Evolutionary conservation across 768 basidiomycete genomes (phyloP).

Genomic region (Amanita exitialis): DNA sequence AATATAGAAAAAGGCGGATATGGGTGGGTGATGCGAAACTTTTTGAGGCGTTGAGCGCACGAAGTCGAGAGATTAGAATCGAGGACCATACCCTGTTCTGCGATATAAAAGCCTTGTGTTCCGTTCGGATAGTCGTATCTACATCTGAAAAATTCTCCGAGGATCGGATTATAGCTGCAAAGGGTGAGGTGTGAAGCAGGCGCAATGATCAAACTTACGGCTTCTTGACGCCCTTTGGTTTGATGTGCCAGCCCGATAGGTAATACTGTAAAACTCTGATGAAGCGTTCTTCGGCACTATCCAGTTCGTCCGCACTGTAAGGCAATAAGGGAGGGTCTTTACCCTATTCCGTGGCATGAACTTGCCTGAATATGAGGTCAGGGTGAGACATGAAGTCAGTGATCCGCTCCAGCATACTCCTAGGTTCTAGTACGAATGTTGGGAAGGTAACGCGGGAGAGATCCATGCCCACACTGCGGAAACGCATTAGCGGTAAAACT

Average conservation of each 20-base stretch:
- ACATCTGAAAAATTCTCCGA: constrained; percentile 98
- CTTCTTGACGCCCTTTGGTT: constrained; percentile 99
- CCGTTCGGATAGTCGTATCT: constrained; percentile 88
- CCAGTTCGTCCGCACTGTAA: constrained; percentile 65
- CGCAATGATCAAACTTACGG: constrained; percentile 48
- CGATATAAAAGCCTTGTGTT: constrained; percentile 88
- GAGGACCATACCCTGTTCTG: constrained; percentile 70
- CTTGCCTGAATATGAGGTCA: constrained; percentile 91
- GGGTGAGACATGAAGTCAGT: constrained; percentile 99
- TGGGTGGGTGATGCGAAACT: constrained; percentile 94
- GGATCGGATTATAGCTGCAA: constrained; percentile 85
- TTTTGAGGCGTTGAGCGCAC: constrained; percentile 7
- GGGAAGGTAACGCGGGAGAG: constrained; percentile 90
- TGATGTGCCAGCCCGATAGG: constrained; percentile 99
- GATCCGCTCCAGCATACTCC: constrained; percentile 96
- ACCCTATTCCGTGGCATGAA: constrained; percentile 8
- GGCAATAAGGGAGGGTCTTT: neutral
- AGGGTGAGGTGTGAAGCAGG: neutral
- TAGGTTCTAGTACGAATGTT: constrained; percentile 91
- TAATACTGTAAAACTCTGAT: constrained; percentile 89
- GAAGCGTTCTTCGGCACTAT: constrained; percentile 84
- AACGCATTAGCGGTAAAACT: neutral
- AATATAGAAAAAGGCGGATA: constrained; percentile 93
- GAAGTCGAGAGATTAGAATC: neutral
- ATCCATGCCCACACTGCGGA: constrained; percentile 82